Evolutionary conservation across 495 filamentous ascomycete species (phyloP), one percentile per base, ranked within the genome.

Genomic region (Penicillium egyptiacum): DNA sequence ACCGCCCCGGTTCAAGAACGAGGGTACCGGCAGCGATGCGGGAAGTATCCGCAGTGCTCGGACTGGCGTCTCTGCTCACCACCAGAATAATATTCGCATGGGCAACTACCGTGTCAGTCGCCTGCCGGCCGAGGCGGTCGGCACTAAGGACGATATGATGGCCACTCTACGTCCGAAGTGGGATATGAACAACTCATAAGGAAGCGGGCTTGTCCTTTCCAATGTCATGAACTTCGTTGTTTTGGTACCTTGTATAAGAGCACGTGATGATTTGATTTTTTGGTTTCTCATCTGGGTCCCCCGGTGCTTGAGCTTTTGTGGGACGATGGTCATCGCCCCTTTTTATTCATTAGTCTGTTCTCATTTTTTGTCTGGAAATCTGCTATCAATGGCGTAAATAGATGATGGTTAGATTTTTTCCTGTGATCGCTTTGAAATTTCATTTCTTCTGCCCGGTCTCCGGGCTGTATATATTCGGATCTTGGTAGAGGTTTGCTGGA

Each of bases 91-190:
- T 57, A 88, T 98, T 65, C 90, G 93, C 64, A 83, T 76, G 57
- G 94, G 95, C 61, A 92, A 92, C 44, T 95, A 96, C 59, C 89
- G 93, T 37, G 84, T 98, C 59, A 96, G 91, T 66, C 84, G 87
- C 17, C 80, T 98, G 44, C 92, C 93, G 1, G 81, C 83, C 37
- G 91, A 91, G 55, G 82, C 87, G 40, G 92, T 97, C 48, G 91
- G 90, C 53, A 91, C 90, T 3, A 87, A 81, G 69, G 82, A 88
- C 41, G 87, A 93, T 48, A 70, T 97, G 71, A 67, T 73, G 51
- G 67, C 80, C 3, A 83, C 76, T 60, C 79, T 98, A 71, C 88
- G 87, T 74, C 94, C 94, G 50, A 81, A 78, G 50, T 91, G 91
- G 92, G 81, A 83, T 67, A 82, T 92, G 83, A 66, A 67, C 46